Base-by-base conservation (phyloP, 176 grass and related monocot species). In the maize (Zea mays) region DNA sequence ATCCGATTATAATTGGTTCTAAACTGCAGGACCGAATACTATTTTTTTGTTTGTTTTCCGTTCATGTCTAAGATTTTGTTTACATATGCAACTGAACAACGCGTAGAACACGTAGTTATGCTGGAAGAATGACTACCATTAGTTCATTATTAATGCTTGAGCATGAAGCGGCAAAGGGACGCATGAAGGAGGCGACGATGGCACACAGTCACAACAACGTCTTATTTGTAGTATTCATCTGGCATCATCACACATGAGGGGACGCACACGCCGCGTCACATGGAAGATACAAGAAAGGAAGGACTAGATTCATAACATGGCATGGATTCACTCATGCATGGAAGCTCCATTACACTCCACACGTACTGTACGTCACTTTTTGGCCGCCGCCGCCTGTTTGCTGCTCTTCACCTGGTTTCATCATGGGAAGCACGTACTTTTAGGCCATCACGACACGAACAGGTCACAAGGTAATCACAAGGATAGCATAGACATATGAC, bases 391-490 rank as follows among this genome's bases (percentile, higher is more conserved):
- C 65, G 77, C 51, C 27, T 82, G 78, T 73, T 89, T 93, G 69
- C 81, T 79, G 79, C 84, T 87, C 84, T 84, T 93, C 13, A 44
- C 73, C 87, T 87, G 84, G 49, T 84, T 82, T 75, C 72, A 83
- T 43, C 72, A 83, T 33, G 55, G 11, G 19, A 52, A 80, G 67
- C 8, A 33, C 4, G 27, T 27, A 27, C 38, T 3, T 41, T 33
- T n/a, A 45, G 47, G 54, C 20, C 41, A 34, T 72, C 71, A 76
- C 3, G 14, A 63, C 71, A 76, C 3, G 14, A 63, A 15, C 70
- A 42, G 17, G 57, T 4, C 62, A 45, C 54, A 63, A 54, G 51
- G 51, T 46, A 63, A 17, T 7, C 10, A 78, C 27, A 84, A 61
- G 54, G 47, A 42, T 62, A n/a, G 27, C 34, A 12, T 52, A 43